These are phyloP conservation scores for Beauveria medogensis DNA, from an alignment of 2,329 filamentous ascomycete species.

Conservation along the genomic window DNA sequence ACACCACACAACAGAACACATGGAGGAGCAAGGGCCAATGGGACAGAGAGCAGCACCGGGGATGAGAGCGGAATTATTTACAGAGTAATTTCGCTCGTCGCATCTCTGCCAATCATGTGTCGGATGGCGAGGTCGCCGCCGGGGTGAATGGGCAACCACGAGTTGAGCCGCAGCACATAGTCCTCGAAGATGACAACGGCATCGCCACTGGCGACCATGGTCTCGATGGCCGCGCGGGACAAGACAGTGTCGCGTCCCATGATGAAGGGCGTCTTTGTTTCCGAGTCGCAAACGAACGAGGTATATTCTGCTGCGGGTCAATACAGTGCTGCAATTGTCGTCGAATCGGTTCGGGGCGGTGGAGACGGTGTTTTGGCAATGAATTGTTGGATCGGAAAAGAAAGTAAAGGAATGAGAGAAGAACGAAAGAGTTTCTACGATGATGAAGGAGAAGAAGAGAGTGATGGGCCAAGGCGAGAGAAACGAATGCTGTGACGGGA, in stretches of 20 bases:
- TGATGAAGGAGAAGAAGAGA: background rate
- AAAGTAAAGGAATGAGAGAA: background rate
- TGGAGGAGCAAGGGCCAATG: background rate
- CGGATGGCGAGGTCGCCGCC: constrained; percentile 51
- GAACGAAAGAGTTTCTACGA: background rate
- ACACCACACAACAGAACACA: background rate
- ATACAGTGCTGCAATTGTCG: background rate
- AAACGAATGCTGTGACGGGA: background rate
- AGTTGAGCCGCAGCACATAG: constrained; percentile 44
- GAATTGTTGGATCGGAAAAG: background rate
- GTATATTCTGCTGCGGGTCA: background rate
- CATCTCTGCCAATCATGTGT: constrained; percentile 54
- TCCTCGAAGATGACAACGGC: constrained; percentile 50
- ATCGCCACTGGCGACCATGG: constrained; percentile 45
- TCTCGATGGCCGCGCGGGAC: constrained; percentile 37
- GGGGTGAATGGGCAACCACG: constrained; percentile 51
- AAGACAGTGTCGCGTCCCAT: constrained; percentile 37
- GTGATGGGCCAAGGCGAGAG: background rate
- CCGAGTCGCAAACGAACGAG: background rate
- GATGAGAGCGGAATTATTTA: constrained; percentile 23
- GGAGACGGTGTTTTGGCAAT: background rate
- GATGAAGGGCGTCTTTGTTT: background rate
- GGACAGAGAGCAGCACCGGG: background rate
- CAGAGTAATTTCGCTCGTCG: constrained; percentile 52
- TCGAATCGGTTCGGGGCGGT: no score